Evolutionary conservation across 768 basidiomycete genomes (phyloP), one percentile per base, ranked within the genome.

Genomic region (Boletus sp.): DNA sequence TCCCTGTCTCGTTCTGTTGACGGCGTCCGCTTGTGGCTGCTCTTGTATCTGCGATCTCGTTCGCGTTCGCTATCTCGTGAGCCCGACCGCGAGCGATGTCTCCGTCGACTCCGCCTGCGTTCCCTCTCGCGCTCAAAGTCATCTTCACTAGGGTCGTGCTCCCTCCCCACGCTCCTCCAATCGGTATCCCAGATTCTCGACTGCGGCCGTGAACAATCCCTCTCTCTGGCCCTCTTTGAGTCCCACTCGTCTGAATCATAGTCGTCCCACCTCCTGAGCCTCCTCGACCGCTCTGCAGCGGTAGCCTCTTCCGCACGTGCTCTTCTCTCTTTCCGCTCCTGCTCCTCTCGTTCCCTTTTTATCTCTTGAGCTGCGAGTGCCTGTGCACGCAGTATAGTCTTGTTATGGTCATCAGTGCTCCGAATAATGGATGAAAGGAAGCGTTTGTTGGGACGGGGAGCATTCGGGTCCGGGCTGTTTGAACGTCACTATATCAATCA

Each of bases 351-450:
- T 58, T 85, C 84, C 27, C 73, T 74, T 54, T 89, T 86, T n/a
- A 84, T 74, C 59, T 90, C 88, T 59, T 88, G 79, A 2, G 87
- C 86, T 33, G 88, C 87, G 13, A 75, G 68, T 0, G 86, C 85
- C 70, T 91, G 89, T 25, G 88, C 80, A 51, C 81, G 81, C 21
- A 91, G 69, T 43, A 99, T 77, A 13, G 88, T 84, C 72, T 87
- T 85, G 71, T 99, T 99, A 66, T 99, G 97, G 53, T 95, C 95
- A 67, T 97, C 95, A 5, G 97, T 97, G 60, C 83, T 93, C 61
- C 87, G 84, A 53, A 99, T 94, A 56, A 99, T 93, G 21, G 87
- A 85, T 0, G 83, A 80, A 25, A 91, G 73, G 66, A 91, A 91
- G 0, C 89, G 88, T 65, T 91, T 91, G 73, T 91, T 90, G 33